Evolutionary conservation across 495 filamentous ascomycete species (phyloP), one percentile per base, ranked within the genome.

Genomic region (Penicillium chermesinum): DNA sequence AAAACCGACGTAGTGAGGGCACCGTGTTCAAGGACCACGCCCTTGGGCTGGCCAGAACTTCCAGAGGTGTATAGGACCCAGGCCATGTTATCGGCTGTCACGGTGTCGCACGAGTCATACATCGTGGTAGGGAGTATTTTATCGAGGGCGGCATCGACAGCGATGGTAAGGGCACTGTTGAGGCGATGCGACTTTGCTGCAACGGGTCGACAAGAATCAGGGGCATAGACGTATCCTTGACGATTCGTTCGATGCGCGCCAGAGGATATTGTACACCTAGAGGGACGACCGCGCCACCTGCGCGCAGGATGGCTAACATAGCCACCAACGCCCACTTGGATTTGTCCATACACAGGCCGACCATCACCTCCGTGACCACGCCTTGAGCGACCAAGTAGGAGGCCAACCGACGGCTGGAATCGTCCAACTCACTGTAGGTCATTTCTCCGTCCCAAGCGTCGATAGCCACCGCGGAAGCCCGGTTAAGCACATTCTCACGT

Each of bases 21-120:
- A 13, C 85, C 74, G 53, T 91, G 88, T 2, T 81, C 87, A 30
- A 91, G 75, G 34, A 85, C 71, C 46, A 85, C 87, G 6, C 87
- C 87, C 54, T 94, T 94, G 0, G 88, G 87, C 1, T 76, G 82
- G 6, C 88, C 88, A 0, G 87, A 91, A 9, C 83, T 88, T n/a
- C 88, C 88, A 2, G 84, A 88, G 0, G 88, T 91, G 64, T 88
- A 94, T 2, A 89, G 52, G 14, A 59, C 45, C 34, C 25, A 64
- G 19, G 39, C 38, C 3, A 41, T 49, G 38, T 49, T 48, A 15
- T 13, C 1, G 53, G 50, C 9, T 40, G n/a, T n/a, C n/a, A n/a
- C n/a, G 32, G n/a, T 25, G 32, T 9, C 27, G 18, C 18, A 19
- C 1, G 14, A 39, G 6, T 9, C 35, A 8, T n/a, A n/a, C n/a